phyloP scores from a whole-genome alignment of 176 grass and related monocot species.

The Musa troglodytarum region DNA sequence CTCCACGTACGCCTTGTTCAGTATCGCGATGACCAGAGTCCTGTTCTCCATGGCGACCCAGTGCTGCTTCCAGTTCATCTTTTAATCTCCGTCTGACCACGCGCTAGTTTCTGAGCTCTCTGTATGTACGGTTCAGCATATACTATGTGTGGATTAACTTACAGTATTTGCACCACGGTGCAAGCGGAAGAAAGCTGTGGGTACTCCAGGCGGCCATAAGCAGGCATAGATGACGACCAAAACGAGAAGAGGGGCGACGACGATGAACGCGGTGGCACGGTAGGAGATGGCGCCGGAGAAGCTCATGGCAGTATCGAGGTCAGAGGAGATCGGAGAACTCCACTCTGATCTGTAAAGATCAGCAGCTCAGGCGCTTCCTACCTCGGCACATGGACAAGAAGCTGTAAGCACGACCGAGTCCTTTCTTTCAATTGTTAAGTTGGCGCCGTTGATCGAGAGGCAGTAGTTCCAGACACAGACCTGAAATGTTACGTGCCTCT shows the following conservation, averaged over 20 bases:
- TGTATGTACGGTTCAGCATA: background rate
- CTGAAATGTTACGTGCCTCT: too few relatives aligned
- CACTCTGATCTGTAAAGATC: too few relatives aligned
- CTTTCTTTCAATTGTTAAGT: too few relatives aligned
- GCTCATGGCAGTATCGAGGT: background rate
- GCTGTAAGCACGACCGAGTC: too few relatives aligned
- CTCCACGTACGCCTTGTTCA: slow-evolving; percentile 23
- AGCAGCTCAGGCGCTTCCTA: too few relatives aligned
- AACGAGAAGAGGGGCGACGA: background rate
- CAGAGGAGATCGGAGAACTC: too few relatives aligned
- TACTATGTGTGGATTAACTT: background rate
- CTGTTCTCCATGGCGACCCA: background rate
- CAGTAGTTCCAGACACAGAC: too few relatives aligned
- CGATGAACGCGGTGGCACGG: background rate
- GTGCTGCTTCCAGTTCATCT: background rate
- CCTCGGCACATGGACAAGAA: too few relatives aligned
- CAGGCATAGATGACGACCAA: background rate
- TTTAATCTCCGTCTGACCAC: background rate
- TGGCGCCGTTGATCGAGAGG: too few relatives aligned
- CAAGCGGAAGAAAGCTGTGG: background rate
- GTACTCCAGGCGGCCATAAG: background rate
- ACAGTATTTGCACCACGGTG: background rate
- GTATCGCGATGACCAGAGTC: background rate
- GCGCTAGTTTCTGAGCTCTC: background rate
- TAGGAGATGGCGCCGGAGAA: background rate